Base-by-base conservation (phyloP, 768 basidiomycete genomes). In the Gymnopilus dilepis region DNA sequence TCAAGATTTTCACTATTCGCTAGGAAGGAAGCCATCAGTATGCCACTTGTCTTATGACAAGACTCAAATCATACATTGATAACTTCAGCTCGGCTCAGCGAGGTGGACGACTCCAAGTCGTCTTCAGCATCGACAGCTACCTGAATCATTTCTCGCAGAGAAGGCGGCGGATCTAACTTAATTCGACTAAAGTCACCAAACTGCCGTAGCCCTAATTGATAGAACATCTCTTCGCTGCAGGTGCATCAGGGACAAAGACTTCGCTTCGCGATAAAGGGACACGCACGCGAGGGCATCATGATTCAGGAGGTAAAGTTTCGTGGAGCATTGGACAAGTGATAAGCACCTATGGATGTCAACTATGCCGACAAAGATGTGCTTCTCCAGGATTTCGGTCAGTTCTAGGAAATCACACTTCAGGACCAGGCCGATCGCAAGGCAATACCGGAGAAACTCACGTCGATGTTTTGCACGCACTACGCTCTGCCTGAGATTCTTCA, bases 361-460 rank as follows among this genome's bases (percentile, higher is more conserved):
- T 37, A 98, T 87, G 2, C 97, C 96, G 31, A 99, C 95, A 68
- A 97, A 97, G 0, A 87, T 91, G 69, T 97, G 94, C 51, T 92
- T 89, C 65, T 88, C 83, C 31, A 99, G 70, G 47, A 99, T 91
- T 69, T 94, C 92, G 0, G 86, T 84, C 38, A 99, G 77, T 50
- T 87, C 97, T 98, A 24, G 56, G n/a, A 21, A 6, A 11, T 55
- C 38, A n/a, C 51, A 30, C 15, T 31, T 24, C 30, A 43, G 34
- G 12, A 50, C 19, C 28, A 19, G 33, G 41, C 56, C 26, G 21
- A 43, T 45, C 12, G 11, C 4, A 7, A 17, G 19, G 40, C 12
- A 31, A 24, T 12, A 52, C 21, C 2, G 12, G 28, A 19, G 13
- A 1, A 28, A 76, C 87, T 68, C 67, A 96, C 95, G 84, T 64